phyloP scores from a whole-genome alignment of 202 grass and related monocot species.

The Schoenoplectus tabernaemontani region DNA sequence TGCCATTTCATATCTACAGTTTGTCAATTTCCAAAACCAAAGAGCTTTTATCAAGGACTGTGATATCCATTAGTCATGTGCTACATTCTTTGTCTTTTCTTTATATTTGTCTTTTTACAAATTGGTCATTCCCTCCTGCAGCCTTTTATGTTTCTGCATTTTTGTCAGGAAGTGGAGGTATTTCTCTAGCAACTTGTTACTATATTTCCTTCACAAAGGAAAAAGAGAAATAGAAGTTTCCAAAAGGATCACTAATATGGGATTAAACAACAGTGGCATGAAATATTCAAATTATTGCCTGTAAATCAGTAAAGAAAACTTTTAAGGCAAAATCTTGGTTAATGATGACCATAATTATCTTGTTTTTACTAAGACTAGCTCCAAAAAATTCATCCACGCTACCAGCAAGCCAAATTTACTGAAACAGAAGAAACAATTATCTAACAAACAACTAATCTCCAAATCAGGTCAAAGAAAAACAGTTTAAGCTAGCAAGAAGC shows the following conservation, averaged over 20 bases:
- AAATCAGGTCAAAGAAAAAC: too few relatives aligned
- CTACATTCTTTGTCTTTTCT: background rate
- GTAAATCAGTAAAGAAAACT: background rate
- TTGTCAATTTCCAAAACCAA: constrained; percentile 5
- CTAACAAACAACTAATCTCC: too few relatives aligned
- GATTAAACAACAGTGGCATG: background rate
- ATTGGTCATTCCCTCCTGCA: background rate
- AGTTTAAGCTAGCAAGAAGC: too few relatives aligned
- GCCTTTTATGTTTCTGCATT: constrained; percentile 5
- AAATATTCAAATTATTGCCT: background rate
- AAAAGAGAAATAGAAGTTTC: background rate
- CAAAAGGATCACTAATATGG: background rate
- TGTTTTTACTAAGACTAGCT: background rate
- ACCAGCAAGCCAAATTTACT: background rate
- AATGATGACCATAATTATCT: background rate
- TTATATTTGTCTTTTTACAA: background rate
- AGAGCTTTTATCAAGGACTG: background rate
- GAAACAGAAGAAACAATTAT: background rate
- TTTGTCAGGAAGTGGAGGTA: background rate
- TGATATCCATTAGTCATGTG: background rate
- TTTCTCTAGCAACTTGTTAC: background rate
- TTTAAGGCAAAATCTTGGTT: background rate
- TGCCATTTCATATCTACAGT: constrained; percentile 74
- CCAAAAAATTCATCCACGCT: background rate
- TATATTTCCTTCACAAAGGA: background rate